phyloP scores from a whole-genome alignment of 2,329 filamentous ascomycete genomes.

The Colletotrichum musae region DNA sequence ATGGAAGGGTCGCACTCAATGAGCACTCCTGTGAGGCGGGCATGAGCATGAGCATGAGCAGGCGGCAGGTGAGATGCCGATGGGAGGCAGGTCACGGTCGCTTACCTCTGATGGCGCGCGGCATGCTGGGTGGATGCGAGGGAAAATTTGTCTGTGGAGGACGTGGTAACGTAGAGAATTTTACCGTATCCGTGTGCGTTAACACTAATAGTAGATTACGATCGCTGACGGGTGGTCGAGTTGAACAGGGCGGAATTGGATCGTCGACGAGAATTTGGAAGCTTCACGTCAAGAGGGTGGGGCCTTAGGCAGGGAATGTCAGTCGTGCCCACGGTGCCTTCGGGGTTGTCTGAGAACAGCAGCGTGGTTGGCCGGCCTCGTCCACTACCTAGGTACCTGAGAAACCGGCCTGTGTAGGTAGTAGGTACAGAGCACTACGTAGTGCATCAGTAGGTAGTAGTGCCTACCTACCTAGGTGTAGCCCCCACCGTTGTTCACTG shows the following conservation, averaged over 20 bases:
- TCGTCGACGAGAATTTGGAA: conserved; percentile 28
- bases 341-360: too few relatives aligned
- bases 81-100: neutral
- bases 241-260: conserved; percentile 10
- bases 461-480: neutral
- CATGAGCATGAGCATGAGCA: conserved; percentile 30
- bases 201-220: neutral
- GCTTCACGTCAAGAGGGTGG: conserved; percentile 12
- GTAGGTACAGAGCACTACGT: too few relatives aligned
- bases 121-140: conserved; percentile 57
- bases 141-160: neutral
- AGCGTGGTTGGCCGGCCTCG: neutral
- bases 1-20: conserved; percentile 89
- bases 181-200: neutral
- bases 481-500: conserved; percentile 15
- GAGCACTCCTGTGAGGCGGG: conserved; percentile 71
- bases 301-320: conserved; percentile 30
- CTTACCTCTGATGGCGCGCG: conserved; percentile 69
- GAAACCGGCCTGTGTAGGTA: too few relatives aligned
- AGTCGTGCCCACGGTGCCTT: neutral
- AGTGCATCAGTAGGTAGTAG: too few relatives aligned
- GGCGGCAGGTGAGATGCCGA: conserved; percentile 13
- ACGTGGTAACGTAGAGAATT: neutral
- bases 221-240: neutral
- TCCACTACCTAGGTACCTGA: too few relatives aligned